phyloP scores from a whole-genome alignment of 2,329 filamentous ascomycete genomes.

The Massarina eburnea region DNA sequence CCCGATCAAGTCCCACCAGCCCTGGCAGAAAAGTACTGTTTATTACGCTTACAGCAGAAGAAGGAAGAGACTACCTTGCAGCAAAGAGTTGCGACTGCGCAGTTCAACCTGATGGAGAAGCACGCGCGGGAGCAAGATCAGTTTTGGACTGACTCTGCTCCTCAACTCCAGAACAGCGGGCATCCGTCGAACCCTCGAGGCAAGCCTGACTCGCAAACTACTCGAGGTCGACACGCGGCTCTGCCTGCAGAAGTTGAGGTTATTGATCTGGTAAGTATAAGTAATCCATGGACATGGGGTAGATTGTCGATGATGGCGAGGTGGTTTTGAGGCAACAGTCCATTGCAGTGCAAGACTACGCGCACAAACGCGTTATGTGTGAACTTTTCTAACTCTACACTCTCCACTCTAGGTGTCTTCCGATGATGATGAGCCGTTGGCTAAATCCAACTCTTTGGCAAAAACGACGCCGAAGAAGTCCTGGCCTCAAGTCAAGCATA shows the following conservation, averaged over 20 bases:
- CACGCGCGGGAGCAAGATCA: slow-evolving; percentile 10
- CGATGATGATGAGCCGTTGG: not conserved
- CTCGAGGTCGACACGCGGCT: not conserved
- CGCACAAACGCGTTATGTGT: too few relatives aligned
- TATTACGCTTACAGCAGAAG: not conserved
- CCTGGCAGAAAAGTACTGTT: not conserved
- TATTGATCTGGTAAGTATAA: not conserved
- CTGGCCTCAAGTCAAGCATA: not conserved
- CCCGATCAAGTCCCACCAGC: not conserved
- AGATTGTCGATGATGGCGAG: too few relatives aligned
- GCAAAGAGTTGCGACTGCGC: not conserved
- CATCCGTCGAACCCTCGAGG: not conserved
- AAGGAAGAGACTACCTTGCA: slow-evolving; percentile 1
- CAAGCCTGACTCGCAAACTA: not conserved
- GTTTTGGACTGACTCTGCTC: slow-evolving; percentile 6
- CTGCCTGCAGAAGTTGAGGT: not conserved
- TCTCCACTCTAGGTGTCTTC: too few relatives aligned
- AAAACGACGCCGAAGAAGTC: not conserved
- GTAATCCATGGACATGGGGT: too few relatives aligned
- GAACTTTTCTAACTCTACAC: too few relatives aligned
- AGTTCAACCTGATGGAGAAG: not conserved
- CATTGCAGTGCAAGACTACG: too few relatives aligned
- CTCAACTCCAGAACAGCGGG: not conserved
- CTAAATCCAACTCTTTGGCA: not conserved
- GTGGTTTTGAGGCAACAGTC: too few relatives aligned